phyloP scores from a whole-genome alignment of 495 filamentous ascomycete species.

The Aspergillus nanangensis region DNA sequence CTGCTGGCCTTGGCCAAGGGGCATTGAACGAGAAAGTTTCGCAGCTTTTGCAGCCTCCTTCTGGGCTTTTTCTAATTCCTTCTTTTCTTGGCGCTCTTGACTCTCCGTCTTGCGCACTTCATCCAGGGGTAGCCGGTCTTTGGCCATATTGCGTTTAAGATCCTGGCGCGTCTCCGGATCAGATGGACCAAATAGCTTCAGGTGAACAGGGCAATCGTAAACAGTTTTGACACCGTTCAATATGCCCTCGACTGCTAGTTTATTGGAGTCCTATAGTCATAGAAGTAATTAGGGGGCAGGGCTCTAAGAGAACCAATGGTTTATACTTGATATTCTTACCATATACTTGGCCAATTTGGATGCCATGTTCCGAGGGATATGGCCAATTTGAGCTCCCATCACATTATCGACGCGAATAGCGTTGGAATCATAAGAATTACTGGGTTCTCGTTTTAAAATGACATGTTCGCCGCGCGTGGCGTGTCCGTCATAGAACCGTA shows the following conservation, averaged over 20 bases:
- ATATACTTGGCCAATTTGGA: conserved; percentile 71
- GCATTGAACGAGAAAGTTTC: conserved; percentile 36
- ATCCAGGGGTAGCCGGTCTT: conserved; percentile 52
- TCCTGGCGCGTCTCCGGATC: conserved; percentile 43
- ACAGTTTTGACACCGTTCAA: conserved; percentile 56
- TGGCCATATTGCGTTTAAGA: conserved; percentile 58
- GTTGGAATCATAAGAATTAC: conserved; percentile 71
- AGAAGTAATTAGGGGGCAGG: too few relatives aligned
- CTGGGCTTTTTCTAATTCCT: conserved; percentile 38
- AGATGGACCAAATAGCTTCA: conserved; percentile 64
- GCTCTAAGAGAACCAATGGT: too few relatives aligned
- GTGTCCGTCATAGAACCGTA: conserved; percentile 70
- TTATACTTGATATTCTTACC: conserved; percentile 27
- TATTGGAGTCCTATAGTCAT: conserved; percentile 45
- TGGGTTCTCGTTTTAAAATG: conserved; percentile 60
- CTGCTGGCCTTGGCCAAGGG: conserved; percentile 33
- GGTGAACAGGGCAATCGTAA: conserved; percentile 66
- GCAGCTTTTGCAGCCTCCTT: conserved; percentile 47
- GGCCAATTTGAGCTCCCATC: conserved; percentile 73
- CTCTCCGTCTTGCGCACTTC: conserved; percentile 33
- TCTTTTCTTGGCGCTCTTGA: conserved; percentile 23
- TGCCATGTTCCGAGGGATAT: conserved; percentile 63
- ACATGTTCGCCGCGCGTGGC: conserved; percentile 72
- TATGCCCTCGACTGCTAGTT: conserved; percentile 60
- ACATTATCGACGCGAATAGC: conserved; percentile 80